Conservation (phyloP, 352 stramenopile genomes). For the Elongisporangium senticosum region DNA sequence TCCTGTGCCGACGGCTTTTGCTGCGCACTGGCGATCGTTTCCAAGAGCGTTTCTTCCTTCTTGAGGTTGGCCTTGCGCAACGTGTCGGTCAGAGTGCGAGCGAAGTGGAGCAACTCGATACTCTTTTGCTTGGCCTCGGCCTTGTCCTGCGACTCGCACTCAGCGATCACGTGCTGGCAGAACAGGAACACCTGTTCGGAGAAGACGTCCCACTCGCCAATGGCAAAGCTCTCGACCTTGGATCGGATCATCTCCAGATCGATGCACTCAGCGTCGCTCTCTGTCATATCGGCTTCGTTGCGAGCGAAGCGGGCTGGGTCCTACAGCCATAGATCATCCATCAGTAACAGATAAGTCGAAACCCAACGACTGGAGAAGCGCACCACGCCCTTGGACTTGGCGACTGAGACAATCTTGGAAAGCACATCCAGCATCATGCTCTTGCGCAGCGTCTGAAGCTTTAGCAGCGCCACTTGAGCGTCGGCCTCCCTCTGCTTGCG, state of each 20-base stretch:
- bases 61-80: conserved; percentile 62
- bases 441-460: conserved; percentile 44
- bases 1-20: neutral
- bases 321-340: neutral
- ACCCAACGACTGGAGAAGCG: conserved; percentile 22
- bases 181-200: conserved; percentile 67
- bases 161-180: conserved; percentile 65
- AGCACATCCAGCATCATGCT: conserved; percentile 76
- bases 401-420: conserved; percentile 77
- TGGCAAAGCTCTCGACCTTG: conserved; percentile 24
- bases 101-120: conserved; percentile 71
- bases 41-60: conserved; percentile 52
- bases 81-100: conserved; percentile 64
- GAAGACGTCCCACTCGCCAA: conserved; percentile 65
- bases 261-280: conserved; percentile 17
- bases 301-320: neutral
- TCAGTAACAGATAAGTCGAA: neutral
- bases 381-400: conserved; percentile 62
- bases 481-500: conserved; percentile 17
- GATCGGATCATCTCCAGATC: conserved; percentile 50
- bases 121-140: conserved; percentile 63
- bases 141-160: conserved; percentile 41
- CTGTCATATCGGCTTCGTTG: neutral
- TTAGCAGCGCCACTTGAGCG: conserved; percentile 32
- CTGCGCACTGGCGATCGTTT: conserved; percentile 25